Evolutionary conservation across 1,139 yeast species (phyloP).

Genomic region (Hyphopichia fennica): DNA sequence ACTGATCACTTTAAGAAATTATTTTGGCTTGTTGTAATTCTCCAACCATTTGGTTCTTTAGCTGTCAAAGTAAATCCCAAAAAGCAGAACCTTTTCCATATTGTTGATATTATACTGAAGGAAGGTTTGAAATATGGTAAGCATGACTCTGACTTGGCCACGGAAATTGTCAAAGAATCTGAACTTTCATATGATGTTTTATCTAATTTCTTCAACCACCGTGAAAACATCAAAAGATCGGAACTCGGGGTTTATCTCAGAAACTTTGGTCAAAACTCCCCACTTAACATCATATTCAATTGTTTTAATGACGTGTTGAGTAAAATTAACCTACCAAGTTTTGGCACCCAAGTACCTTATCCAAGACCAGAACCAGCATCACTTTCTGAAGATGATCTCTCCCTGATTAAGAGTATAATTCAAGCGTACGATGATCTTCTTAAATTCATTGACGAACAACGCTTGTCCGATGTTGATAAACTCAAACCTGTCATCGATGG

Average conservation of each 20-base stretch:
- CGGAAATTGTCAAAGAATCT: slow-evolving; percentile 31
- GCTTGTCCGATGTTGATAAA: slow-evolving; percentile 41
- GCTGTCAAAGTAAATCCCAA: slow-evolving; percentile 38
- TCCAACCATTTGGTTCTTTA: slow-evolving; percentile 50
- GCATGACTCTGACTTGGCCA: slow-evolving; percentile 51
- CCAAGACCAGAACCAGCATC: not conserved
- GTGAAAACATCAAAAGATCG: slow-evolving; percentile 43
- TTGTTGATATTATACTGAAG: slow-evolving; percentile 47
- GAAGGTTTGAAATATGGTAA: slow-evolving; percentile 74
- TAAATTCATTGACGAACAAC: slow-evolving; percentile 20
- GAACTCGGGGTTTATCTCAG: slow-evolving; percentile 63
- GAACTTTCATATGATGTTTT: slow-evolving; percentile 14
- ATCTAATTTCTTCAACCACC: slow-evolving; percentile 16
- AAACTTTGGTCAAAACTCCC: slow-evolving; percentile 53
- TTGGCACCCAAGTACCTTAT: not conserved
- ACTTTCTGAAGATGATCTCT: not conserved
- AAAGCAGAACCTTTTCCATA: slow-evolving; percentile 27
- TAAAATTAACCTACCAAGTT: not conserved
- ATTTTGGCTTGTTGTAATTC: slow-evolving; percentile 49
- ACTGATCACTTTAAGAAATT: slow-evolving; percentile 28
- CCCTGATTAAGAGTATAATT: slow-evolving; percentile 8
- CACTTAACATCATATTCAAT: slow-evolving; percentile 36
- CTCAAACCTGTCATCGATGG: slow-evolving; percentile 69
- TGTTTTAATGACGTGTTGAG: slow-evolving; percentile 30
- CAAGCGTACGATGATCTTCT: slow-evolving; percentile 37